Percentiles rank a stretch among this genome's conserved stretches.
phyloP scores from a whole-genome alignment of 148 eudicot species.

The Agrostemma githago region DNA sequence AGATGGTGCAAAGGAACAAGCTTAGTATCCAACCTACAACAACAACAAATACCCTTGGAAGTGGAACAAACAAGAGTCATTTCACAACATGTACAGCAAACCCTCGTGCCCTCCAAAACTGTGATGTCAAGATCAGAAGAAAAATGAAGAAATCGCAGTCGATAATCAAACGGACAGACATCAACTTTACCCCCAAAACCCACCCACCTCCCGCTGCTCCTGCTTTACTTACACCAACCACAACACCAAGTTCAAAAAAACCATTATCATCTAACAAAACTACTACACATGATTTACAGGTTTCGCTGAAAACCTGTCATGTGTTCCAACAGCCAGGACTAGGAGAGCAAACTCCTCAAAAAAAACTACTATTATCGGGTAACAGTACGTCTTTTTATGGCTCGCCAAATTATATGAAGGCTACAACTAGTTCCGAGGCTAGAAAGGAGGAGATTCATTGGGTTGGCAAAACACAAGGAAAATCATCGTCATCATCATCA shows the following conservation, averaged over 20 bases:
- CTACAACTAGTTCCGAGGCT: conserved; percentile 54
- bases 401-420: conserved; percentile 77
- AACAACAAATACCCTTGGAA: conserved; percentile 16
- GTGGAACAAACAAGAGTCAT: conserved; percentile 26
- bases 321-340: no score
- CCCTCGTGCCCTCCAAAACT: conserved; percentile 33
- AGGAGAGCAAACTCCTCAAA: conserved; percentile 24
- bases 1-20: conserved; percentile 80
- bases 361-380: conserved; percentile 22
- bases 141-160: conserved; percentile 67
- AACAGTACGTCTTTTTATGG: neutral
- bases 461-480: conserved; percentile 19
- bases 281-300: neutral
- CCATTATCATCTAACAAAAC: conserved; percentile 11
- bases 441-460: conserved; percentile 21
- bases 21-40: conserved; percentile 44
- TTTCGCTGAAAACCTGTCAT: no score
- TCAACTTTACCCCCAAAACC: conserved; percentile 19
- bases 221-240: no score
- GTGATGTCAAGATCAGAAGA: conserved; percentile 40
- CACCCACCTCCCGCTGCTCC: neutral
- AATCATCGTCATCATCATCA: no score
- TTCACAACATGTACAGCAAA: conserved; percentile 32
- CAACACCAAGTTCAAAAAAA: conserved; percentile 23
- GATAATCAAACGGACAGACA: conserved; percentile 39